Percentiles rank a stretch among this genome's conserved stretches.
Conservation (phyloP, 192 early-diverging fungal genomes). For the Podila clonocystis region DNA sequence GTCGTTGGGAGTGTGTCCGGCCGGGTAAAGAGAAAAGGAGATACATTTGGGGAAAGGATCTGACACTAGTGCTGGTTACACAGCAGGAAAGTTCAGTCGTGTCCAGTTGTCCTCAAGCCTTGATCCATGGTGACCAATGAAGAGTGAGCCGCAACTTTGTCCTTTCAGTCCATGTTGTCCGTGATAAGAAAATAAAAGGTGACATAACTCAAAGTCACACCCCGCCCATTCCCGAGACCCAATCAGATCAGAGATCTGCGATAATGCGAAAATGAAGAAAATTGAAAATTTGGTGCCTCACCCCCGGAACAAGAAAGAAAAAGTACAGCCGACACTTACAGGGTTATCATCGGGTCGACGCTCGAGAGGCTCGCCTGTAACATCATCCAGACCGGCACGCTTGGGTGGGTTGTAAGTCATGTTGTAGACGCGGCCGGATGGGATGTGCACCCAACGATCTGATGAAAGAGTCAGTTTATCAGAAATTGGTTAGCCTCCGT, state of each 20-base stretch:
- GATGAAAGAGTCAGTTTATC: too few species aligned
- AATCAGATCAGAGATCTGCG: too few species aligned
- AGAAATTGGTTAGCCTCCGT: too few species aligned
- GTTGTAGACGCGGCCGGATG: slow-evolving; percentile 94
- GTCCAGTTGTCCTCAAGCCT: not conserved
- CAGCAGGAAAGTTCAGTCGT: not conserved
- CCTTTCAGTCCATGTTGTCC: not conserved
- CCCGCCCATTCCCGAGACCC: too few species aligned
- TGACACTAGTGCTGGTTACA: too few species aligned
- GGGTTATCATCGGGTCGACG: slow-evolving; percentile 91
- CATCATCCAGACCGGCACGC: slow-evolving; percentile 80
- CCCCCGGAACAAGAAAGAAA: not conserved
- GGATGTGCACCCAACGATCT: slow-evolving; percentile 95
- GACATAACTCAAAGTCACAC: not conserved
- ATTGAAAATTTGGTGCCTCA: too few species aligned
- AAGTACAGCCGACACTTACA: slow-evolving; percentile 35
- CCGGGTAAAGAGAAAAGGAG: too few species aligned
- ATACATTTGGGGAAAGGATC: too few species aligned
- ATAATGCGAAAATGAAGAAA: too few species aligned
- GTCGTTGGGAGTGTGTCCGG: too few species aligned
- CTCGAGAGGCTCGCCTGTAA: slow-evolving; percentile 92
- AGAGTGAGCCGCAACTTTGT: too few species aligned
- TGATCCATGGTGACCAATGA: not conserved
- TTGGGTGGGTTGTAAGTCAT: slow-evolving; percentile 93
- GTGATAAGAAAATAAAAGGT: not conserved